Conservation (phyloP, 176 grass and related monocot species). For the Ensete glaucum region DNA sequence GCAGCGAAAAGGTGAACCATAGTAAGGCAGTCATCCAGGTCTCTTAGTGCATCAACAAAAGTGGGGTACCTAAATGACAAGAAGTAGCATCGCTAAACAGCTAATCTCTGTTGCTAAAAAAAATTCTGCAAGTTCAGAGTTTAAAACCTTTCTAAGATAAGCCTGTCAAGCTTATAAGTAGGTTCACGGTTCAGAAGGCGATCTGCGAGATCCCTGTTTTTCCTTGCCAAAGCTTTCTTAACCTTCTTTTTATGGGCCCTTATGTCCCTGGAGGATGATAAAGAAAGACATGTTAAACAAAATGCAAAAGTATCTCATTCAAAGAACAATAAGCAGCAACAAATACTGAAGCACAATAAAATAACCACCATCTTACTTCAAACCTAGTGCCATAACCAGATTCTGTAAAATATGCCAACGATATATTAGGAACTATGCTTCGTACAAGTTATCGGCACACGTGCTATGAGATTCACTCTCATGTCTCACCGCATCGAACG, state of each 20-base stretch:
- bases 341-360: not conserved
- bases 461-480: not conserved
- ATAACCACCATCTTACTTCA: not conserved
- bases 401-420: not conserved
- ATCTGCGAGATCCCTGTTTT: constrained; percentile 84
- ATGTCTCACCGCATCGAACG: not conserved
- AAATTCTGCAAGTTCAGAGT: not conserved
- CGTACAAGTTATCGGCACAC: not conserved
- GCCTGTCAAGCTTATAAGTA: constrained; percentile 81
- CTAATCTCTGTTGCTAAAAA: not conserved
- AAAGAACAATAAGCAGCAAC: not conserved
- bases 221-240: constrained; percentile 72
- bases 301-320: not conserved
- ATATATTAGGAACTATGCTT: not conserved
- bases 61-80: constrained; percentile 57
- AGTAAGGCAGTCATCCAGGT: constrained; percentile 97
- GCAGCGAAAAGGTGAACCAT: constrained; percentile 95
- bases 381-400: not conserved
- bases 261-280: constrained; percentile 47
- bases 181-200: constrained; percentile 63
- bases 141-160: constrained; percentile 75
- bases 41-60: constrained; percentile 84
- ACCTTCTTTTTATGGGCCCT: constrained; percentile 64
- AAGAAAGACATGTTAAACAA: not conserved
- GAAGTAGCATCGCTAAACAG: not conserved